phyloP scores from a whole-genome alignment of 129 eudicot species.

The Daucus carota region DNA sequence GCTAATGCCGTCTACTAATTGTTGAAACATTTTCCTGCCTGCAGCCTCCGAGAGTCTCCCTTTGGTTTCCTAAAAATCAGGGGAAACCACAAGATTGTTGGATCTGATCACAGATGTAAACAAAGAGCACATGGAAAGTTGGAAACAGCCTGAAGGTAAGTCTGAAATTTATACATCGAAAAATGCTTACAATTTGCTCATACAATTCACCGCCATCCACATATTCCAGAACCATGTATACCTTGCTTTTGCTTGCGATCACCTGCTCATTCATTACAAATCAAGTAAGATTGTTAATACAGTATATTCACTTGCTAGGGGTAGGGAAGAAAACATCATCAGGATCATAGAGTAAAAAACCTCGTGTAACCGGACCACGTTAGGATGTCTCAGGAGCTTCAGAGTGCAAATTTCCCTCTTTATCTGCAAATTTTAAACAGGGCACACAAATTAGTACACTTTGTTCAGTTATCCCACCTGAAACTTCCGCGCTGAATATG shows the following conservation, averaged over 20 bases:
- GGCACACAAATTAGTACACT: not conserved
- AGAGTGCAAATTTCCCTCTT: slow-evolving; percentile 85
- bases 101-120: slow-evolving; percentile 1
- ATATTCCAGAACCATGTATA: slow-evolving; percentile 86
- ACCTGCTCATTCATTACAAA: slow-evolving; percentile 37
- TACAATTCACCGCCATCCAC: slow-evolving; percentile 85
- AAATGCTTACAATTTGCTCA: slow-evolving; percentile 56
- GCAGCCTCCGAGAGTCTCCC: slow-evolving; percentile 55
- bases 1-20: slow-evolving; percentile 66
- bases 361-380: slow-evolving; percentile 80
- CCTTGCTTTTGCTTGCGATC: slow-evolving; percentile 90
- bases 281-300: not conserved
- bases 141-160: not conserved
- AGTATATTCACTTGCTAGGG: not conserved
- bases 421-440: slow-evolving; percentile 39
- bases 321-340: not conserved
- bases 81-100: not conserved
- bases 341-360: slow-evolving; percentile 16
- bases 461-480: not conserved
- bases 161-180: not conserved
- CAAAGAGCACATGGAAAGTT: not conserved
- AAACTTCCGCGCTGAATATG: too few species aligned
- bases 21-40: slow-evolving; percentile 67
- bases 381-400: slow-evolving; percentile 77
- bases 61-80: slow-evolving; percentile 38